These are phyloP conservation scores for Cytospora piceicola DNA, from an alignment of 2,329 filamentous ascomycete genomes.

Conservation along the genomic window DNA sequence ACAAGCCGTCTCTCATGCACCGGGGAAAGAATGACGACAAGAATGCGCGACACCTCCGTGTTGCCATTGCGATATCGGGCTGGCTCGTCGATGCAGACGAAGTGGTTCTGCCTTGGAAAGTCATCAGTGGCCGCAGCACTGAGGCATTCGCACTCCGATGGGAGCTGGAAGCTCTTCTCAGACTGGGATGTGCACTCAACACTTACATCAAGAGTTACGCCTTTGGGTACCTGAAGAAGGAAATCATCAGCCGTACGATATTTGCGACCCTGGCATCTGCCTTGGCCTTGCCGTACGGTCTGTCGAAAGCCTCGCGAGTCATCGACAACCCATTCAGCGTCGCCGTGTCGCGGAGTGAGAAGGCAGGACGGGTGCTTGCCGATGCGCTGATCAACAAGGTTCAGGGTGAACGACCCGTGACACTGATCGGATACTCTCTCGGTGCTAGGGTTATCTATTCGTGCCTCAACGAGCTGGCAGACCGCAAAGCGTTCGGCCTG, in stretches of 20 bases:
- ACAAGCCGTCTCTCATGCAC: slow-evolving; percentile 47
- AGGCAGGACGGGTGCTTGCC: slow-evolving; percentile 78
- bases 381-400: slow-evolving; percentile 82
- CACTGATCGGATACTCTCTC: slow-evolving; percentile 79
- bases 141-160: slow-evolving; percentile 86
- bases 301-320: slow-evolving; percentile 69
- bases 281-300: slow-evolving; percentile 67
- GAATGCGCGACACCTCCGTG: slow-evolving; percentile 62
- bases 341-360: slow-evolving; percentile 75
- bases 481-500: slow-evolving; percentile 79
- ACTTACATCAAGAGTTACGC: slow-evolving; percentile 74
- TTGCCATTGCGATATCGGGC: slow-evolving; percentile 85
- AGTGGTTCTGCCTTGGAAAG: slow-evolving; percentile 78
- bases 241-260: slow-evolving; percentile 75
- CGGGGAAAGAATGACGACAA: slow-evolving; percentile 38
- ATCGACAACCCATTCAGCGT: slow-evolving; percentile 84
- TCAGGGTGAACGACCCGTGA: slow-evolving; percentile 81
- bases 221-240: slow-evolving; percentile 72
- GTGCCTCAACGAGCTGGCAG: slow-evolving; percentile 76
- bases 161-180: slow-evolving; percentile 77
- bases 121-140: slow-evolving; percentile 65
- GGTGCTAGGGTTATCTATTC: slow-evolving; percentile 82
- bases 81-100: slow-evolving; percentile 80
- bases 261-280: slow-evolving; percentile 70
- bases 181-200: slow-evolving; percentile 73